phyloP scores from a whole-genome alignment of 495 filamentous ascomycete genomes.

The Neurospora sp. region DNA sequence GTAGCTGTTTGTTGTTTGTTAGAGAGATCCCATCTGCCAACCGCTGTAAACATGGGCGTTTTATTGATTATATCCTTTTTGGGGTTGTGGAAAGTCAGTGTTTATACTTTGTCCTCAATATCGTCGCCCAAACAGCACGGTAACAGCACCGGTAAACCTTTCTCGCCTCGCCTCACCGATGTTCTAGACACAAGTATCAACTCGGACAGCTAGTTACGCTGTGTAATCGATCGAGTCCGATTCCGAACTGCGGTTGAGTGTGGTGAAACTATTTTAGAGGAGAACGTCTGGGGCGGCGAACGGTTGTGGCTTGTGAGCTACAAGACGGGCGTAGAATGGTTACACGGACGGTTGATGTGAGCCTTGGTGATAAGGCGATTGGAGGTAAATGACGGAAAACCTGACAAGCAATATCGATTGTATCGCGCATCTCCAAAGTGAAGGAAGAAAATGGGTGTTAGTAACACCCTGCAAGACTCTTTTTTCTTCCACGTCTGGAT shows the following conservation, averaged over 20 bases:
- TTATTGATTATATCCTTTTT: not conserved
- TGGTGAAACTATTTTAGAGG: not conserved
- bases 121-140: too few relatives aligned
- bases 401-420: not conserved
- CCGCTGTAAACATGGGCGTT: not conserved
- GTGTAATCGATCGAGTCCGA: not conserved
- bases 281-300: not conserved
- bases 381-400: not conserved
- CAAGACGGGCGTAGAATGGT: not conserved
- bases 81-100: not conserved
- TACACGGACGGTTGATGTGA: not conserved
- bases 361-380: not conserved
- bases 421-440: not conserved
- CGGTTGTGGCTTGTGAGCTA: not conserved
- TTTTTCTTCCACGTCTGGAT: not conserved
- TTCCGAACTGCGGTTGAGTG: not conserved
- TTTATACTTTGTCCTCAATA: too few relatives aligned
- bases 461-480: not conserved
- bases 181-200: not conserved
- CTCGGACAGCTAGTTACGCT: not conserved
- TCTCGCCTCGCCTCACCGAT: not conserved
- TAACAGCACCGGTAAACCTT: not conserved
- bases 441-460: not conserved
- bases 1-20: not conserved
- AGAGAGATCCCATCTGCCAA: not conserved